phyloP scores from a whole-genome alignment of 257 asterid species.

The Eucommia ulmoides region DNA sequence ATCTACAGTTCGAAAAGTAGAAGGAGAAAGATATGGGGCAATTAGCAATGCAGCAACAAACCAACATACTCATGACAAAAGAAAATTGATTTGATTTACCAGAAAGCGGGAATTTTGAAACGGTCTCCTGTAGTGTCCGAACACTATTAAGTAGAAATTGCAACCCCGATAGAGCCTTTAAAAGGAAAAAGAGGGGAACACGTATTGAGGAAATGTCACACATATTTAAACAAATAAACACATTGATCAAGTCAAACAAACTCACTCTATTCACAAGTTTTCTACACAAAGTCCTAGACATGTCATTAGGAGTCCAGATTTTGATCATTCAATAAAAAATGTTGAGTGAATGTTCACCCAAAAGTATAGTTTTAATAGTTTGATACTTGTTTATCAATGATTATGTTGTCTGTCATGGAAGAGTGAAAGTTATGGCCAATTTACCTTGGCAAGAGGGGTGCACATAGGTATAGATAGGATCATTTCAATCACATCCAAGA shows the following conservation, averaged over 20 bases:
- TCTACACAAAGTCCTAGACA: no score
- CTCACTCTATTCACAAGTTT: no score
- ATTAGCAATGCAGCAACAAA: conserved; percentile 1
- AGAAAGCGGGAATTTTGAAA: conserved; percentile 60
- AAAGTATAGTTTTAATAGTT: no score
- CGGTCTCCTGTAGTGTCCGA: conserved; percentile 44
- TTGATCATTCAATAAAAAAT: no score
- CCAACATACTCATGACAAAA: neutral
- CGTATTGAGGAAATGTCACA: no score
- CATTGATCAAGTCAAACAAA: no score
- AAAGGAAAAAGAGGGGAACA: no score
- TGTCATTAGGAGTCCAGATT: no score
- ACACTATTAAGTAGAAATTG: conserved; percentile 67
- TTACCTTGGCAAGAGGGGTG: conserved; percentile 81
- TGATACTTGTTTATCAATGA: no score
- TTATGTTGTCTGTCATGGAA: no score
- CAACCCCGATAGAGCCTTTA: conserved; percentile 70
- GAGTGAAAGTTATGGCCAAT: conserved; percentile 17
- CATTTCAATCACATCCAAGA: conserved; percentile 64
- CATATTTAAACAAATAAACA: no score
- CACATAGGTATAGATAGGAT: conserved; percentile 67
- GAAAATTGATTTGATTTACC: conserved; percentile 23
- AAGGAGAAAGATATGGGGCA: neutral
- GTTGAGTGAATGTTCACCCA: no score
- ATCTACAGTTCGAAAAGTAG: conserved; percentile 25